Conservation (phyloP, 495 filamentous ascomycete genomes). For the Parachaetomium inaequale region DNA sequence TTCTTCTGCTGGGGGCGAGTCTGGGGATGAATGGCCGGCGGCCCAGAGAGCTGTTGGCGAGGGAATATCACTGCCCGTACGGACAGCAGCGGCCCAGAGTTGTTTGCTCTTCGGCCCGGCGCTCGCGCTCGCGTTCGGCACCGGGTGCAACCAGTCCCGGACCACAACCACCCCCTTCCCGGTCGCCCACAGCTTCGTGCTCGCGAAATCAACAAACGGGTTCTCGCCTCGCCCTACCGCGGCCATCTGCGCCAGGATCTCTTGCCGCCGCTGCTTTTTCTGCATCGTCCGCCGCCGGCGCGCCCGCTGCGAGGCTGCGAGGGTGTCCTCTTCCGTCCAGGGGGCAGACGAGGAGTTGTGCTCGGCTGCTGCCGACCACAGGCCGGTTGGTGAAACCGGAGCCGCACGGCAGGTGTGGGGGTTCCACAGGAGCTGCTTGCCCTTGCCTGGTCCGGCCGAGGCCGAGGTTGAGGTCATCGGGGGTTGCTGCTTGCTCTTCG, state of each 20-base stretch:
- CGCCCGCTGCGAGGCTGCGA: constrained; percentile 16
- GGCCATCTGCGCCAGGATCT: constrained; percentile 28
- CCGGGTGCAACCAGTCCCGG: constrained; percentile 21
- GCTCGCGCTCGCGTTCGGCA: neutral
- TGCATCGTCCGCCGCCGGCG: constrained; percentile 21
- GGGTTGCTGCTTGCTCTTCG: neutral
- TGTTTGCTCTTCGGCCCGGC: neutral
- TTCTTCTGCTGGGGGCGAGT: neutral
- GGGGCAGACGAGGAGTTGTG: neutral
- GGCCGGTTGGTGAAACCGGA: neutral
- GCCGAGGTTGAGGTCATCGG: neutral
- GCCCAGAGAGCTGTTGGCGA: neutral
- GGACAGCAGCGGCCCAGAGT: neutral
- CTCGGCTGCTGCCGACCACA: constrained; percentile 13
- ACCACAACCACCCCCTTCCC: constrained; percentile 15
- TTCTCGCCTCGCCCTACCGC: constrained; percentile 21
- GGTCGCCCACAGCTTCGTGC: constrained; percentile 25
- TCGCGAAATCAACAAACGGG: constrained; percentile 13
- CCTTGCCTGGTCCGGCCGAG: neutral
- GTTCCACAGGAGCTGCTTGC: constrained; percentile 11
- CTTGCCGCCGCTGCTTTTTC: constrained; percentile 11
- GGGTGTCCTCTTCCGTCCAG: constrained; percentile 23
- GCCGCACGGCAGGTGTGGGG: neutral
- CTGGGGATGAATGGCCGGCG: neutral
- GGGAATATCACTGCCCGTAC: neutral